Evolutionary conservation across 108 stramenopile genomes (phyloP).

Genomic region (Ochromonas danica): DNA sequence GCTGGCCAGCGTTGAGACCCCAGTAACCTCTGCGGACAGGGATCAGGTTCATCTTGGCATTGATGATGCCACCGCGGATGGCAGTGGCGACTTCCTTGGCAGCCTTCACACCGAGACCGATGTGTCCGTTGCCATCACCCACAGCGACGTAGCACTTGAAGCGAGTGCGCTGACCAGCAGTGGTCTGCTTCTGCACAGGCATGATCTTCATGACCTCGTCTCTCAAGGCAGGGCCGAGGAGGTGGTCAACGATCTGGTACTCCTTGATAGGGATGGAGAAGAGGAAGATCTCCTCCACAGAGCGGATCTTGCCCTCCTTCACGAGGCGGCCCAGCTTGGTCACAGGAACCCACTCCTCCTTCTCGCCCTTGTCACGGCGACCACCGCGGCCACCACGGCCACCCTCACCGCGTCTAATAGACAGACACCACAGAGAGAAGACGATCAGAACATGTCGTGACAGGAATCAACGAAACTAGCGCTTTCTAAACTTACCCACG

Average conservation of each 20-base stretch:
- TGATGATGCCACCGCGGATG: constrained; percentile 97
- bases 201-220: constrained; percentile 99
- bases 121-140: constrained; percentile 93
- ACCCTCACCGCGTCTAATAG: background rate
- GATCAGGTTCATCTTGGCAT: constrained; percentile 96
- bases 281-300: constrained; percentile 98
- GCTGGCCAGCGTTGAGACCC: constrained; percentile 87
- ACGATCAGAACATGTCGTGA: background rate
- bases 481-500: background rate
- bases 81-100: constrained; percentile 97
- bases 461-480: background rate
- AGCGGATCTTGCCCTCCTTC: constrained; percentile 97
- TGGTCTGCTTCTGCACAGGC: constrained; percentile 95
- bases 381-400: background rate
- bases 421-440: background rate
- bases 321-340: constrained; percentile 99
- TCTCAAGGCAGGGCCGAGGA: constrained; percentile 88
- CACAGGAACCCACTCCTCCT: constrained; percentile 73
- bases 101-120: constrained; percentile 99
- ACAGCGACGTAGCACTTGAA: constrained; percentile 99
- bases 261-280: constrained; percentile 99
- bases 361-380: constrained; percentile 6
- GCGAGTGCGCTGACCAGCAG: constrained; percentile 98
- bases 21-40: constrained; percentile 99
- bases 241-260: constrained; percentile 97